These are phyloP conservation scores for Dianthus caryophyllus DNA, from an alignment of 148 eudicot genomes.

Conservation along the genomic window DNA sequence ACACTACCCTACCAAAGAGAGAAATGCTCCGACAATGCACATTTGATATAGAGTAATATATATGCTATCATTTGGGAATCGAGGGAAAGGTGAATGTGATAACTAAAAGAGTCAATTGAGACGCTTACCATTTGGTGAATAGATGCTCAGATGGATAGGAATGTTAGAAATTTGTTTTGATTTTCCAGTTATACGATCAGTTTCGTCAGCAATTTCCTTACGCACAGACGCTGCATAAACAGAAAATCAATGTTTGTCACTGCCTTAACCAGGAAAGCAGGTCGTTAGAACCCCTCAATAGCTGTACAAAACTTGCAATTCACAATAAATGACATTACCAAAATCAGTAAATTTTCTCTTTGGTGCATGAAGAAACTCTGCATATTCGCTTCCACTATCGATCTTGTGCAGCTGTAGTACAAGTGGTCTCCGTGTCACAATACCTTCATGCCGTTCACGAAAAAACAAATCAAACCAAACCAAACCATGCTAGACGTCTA, in stretches of 20 bases:
- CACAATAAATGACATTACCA: slow-evolving; percentile 33
- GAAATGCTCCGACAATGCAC: not conserved
- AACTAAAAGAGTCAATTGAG: slow-evolving; percentile 1
- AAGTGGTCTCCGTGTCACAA: slow-evolving; percentile 93
- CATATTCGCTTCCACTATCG: slow-evolving; percentile 75
- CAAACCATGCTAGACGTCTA: not conserved
- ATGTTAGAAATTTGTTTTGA: slow-evolving; percentile 82
- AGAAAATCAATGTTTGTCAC: slow-evolving; percentile 3
- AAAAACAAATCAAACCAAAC: not conserved
- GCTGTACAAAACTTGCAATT: not conserved
- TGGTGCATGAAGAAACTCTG: slow-evolving; percentile 95
- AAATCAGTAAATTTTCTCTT: slow-evolving; percentile 65
- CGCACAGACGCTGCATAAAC: slow-evolving; percentile 85
- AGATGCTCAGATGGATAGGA: slow-evolving; percentile 96
- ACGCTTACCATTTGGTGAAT: slow-evolving; percentile 83
- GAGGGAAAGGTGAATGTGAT: not conserved
- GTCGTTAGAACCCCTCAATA: not conserved
- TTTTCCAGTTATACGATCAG: slow-evolving; percentile 93
- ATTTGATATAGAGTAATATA: not conserved
- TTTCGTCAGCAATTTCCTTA: slow-evolving; percentile 88
- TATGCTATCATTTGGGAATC: not conserved
- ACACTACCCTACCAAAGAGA: not conserved
- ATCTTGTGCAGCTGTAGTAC: slow-evolving; percentile 93
- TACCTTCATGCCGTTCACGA: slow-evolving; percentile 36
- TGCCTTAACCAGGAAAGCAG: not conserved